A percentile compares a stretch with the other conserved stretches of the same genome.
Conservation (phyloP, 2,329 filamentous ascomycete genomes). For the Xylaria sp. region DNA sequence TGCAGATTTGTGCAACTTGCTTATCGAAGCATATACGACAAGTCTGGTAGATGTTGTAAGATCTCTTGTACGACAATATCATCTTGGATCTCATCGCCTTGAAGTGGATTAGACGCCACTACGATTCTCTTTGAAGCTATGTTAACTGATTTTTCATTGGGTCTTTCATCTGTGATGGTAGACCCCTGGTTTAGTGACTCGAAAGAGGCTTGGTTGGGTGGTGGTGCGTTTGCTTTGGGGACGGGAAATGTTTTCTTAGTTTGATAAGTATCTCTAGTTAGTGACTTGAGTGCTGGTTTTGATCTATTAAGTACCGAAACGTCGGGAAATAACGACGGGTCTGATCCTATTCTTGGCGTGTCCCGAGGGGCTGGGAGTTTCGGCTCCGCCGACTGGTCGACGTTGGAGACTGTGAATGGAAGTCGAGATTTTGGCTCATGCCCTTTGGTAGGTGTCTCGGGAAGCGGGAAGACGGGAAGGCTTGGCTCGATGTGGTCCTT, state of each 20-base stretch:
- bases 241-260: conserved; percentile 30
- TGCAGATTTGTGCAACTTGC: conserved; percentile 6
- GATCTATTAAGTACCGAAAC: conserved; percentile 42
- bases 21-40: conserved; percentile 59
- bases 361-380: background rate
- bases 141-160: background rate
- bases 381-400: background rate
- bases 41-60: conserved; percentile 54
- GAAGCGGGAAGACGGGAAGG: conserved; percentile 11
- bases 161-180: background rate
- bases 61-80: conserved; percentile 51
- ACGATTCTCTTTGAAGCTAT: conserved; percentile 9
- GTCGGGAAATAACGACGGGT: conserved; percentile 28
- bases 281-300: conserved; percentile 23
- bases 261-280: conserved; percentile 29
- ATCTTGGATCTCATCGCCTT: conserved; percentile 38
- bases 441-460: background rate
- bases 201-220: conserved; percentile 7
- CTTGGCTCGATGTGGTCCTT: conserved; percentile 11
- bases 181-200: background rate
- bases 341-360: background rate
- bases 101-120: conserved; percentile 36
- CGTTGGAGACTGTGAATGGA: conserved; percentile 4
- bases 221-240: conserved; percentile 31
- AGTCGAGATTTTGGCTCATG: background rate